These are phyloP conservation scores for Rhodotorula sp. DNA, from an alignment of 1,284 basidiomycete species.

Conservation along the genomic window DNA sequence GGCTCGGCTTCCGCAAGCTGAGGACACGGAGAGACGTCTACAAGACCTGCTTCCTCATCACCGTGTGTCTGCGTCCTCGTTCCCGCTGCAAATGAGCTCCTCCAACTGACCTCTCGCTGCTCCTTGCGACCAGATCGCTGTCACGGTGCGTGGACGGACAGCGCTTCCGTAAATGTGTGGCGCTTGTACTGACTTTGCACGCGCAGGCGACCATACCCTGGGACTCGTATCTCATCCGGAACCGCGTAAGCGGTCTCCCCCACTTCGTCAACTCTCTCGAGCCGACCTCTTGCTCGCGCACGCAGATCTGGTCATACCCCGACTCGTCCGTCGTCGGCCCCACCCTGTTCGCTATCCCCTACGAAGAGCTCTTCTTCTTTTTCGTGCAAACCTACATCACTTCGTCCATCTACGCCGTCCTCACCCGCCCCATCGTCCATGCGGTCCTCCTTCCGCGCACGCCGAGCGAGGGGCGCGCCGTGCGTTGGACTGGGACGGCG, in stretches of 20 bases:
- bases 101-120: too few relatives aligned
- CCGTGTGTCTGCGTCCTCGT: slow-evolving; percentile 7
- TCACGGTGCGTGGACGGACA: slow-evolving; percentile 5
- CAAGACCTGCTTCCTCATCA: slow-evolving; percentile 28
- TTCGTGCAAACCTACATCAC: slow-evolving; percentile 50
- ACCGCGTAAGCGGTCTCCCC: slow-evolving; percentile 11
- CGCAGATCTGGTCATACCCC: slow-evolving; percentile 48
- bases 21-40: slow-evolving; percentile 34
- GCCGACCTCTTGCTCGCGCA: background rate
- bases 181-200: background rate
- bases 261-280: background rate
- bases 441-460: slow-evolving; percentile 33
- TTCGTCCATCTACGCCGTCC: slow-evolving; percentile 44
- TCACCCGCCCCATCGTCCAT: slow-evolving; percentile 44
- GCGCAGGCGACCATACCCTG: slow-evolving; percentile 45
- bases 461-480: slow-evolving; percentile 18
- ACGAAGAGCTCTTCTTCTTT: slow-evolving; percentile 50
- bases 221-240: slow-evolving; percentile 47
- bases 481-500: slow-evolving; percentile 14
- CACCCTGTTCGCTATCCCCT: slow-evolving; percentile 45
- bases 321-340: slow-evolving; percentile 39
- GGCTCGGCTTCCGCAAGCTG: slow-evolving; percentile 26
- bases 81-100: background rate
- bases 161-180: background rate
- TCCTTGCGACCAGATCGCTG: slow-evolving; percentile 21